Evolutionary conservation across 768 basidiomycete species (phyloP), one percentile per base, ranked within the genome.

Genomic region (Xerocomellus intermedius): DNA sequence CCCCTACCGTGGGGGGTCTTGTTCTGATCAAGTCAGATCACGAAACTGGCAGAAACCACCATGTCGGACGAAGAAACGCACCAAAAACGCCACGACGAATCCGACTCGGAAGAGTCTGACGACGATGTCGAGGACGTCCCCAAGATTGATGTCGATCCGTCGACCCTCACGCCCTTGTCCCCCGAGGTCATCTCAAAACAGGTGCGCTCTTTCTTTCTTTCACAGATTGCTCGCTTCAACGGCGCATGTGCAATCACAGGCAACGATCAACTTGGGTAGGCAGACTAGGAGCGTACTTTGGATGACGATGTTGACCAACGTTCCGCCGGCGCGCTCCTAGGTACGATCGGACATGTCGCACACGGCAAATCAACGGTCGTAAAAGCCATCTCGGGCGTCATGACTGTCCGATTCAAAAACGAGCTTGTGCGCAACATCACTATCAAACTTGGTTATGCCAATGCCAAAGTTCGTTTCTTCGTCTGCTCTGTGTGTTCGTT

Each of bases 371-470:
- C 91, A 52, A 95, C 91, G 8, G 94, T 98, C 52, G 96, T 98
- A 55, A 95, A 98, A 77, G 97, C 97, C 30, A 98, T 99, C 69
- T 98, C 96, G 10, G 95, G 97, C 8, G 96, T 98, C 17, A 89
- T 91, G 84, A 98, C 97, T 17, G 97, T 98, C 44, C 84, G 96
- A 64, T 98, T 99, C 76, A 99, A 99, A 81, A 98, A 98, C 74
- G 97, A 99, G 74, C 84, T 98, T 53, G 97, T 98, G 56, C 81
- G 96, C 59, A 99, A 99, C 75, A 99, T 98, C 65, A 99, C 96
- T 21, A 99, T 99, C 77, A 98, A 99, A 78, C 83, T 99, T 44
- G 97, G 97, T 56, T 99, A 98, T 70, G 97, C 97, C 43, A 99
- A 99, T 65, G 97, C 97, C 41, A 99, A 98, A 77, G 94, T 95